These are phyloP conservation scores for Barbatosphaeria neglecta DNA, from an alignment of 495 filamentous ascomycete species.

Conservation along the genomic window DNA sequence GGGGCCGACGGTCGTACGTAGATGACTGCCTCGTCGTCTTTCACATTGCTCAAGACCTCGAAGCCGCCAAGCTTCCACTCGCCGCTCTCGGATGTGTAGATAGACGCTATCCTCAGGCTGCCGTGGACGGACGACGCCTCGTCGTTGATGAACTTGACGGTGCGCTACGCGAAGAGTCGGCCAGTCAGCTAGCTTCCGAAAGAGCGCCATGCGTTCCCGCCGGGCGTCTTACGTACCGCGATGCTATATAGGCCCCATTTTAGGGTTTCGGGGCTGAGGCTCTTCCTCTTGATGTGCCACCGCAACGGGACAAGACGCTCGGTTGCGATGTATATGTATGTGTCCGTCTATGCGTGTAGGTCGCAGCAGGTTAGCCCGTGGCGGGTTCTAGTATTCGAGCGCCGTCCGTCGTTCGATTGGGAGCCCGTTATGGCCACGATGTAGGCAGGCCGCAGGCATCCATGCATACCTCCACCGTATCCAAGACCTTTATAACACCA, in stretches of 20 bases:
- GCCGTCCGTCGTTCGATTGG: too few species aligned
- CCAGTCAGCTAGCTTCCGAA: not conserved
- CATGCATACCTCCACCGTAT: conserved; percentile 75
- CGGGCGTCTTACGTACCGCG: conserved; percentile 55
- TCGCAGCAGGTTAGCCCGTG: conserved; percentile 1
- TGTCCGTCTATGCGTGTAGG: conserved; percentile 72
- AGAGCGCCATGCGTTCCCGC: not conserved
- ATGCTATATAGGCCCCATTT: conserved; percentile 91
- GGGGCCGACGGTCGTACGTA: conserved; percentile 48
- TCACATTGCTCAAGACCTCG: conserved; percentile 85
- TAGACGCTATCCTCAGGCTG: conserved; percentile 66
- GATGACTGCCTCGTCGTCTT: conserved; percentile 85
- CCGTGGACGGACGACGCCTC: conserved; percentile 88
- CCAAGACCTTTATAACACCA: conserved; percentile 82
- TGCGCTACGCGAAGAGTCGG: conserved; percentile 45
- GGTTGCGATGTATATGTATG: conserved; percentile 89
- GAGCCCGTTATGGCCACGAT: too few species aligned
- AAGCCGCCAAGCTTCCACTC: conserved; percentile 96
- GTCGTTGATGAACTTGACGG: conserved; percentile 88
- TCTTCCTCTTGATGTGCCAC: conserved; percentile 79
- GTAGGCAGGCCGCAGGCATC: too few species aligned
- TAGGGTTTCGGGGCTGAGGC: conserved; percentile 72
- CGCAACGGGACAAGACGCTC: conserved; percentile 74
- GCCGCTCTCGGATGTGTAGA: conserved; percentile 88
- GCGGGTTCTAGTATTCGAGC: too few species aligned